These are phyloP conservation scores for Monosporascus sp. DNA, from an alignment of 2,329 filamentous ascomycete species.

Conservation along the genomic window DNA sequence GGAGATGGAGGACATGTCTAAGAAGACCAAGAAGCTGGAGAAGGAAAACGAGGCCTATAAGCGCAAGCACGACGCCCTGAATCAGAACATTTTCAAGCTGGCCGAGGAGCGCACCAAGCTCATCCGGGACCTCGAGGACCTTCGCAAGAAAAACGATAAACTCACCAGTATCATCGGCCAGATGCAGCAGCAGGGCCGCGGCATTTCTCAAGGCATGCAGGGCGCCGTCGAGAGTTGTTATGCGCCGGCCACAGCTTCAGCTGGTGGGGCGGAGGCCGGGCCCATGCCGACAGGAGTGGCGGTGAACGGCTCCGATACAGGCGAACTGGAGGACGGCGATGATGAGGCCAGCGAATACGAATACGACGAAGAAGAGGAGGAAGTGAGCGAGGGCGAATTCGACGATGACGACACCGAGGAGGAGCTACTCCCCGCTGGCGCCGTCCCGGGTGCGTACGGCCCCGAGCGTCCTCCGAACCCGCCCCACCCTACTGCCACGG, in stretches of 20 bases:
- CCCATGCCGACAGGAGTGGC: conserved; percentile 35
- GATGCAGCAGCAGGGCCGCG: conserved; percentile 92
- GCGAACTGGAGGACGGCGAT: conserved; percentile 58
- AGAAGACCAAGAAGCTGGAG: conserved; percentile 94
- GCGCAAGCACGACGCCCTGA: conserved; percentile 88
- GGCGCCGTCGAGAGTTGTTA: conserved; percentile 57
- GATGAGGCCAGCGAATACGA: conserved; percentile 59
- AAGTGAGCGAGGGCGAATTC: conserved; percentile 31
- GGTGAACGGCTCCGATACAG: conserved; percentile 61
- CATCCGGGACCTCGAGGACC: conserved; percentile 71
- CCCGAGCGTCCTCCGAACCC: conserved; percentile 20
- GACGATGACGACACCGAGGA: conserved; percentile 51
- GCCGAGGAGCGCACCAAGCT: conserved; percentile 82
- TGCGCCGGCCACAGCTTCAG: conserved; percentile 25
- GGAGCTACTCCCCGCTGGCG: conserved; percentile 28
- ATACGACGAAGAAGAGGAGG: conserved; percentile 53
- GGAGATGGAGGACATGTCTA: conserved; percentile 99
- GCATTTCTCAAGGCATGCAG: conserved; percentile 60
- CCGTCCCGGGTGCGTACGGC: conserved; percentile 20
- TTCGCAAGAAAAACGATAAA: conserved; percentile 82
- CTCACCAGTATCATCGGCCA: conserved; percentile 91
- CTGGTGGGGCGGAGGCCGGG: background rate
- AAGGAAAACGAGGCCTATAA: conserved; percentile 92
- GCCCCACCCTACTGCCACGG: conserved; percentile 10
- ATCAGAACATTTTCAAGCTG: conserved; percentile 95